Conservation (phyloP, 2,329 filamentous ascomycete genomes). For the Fusarium acutatum region DNA sequence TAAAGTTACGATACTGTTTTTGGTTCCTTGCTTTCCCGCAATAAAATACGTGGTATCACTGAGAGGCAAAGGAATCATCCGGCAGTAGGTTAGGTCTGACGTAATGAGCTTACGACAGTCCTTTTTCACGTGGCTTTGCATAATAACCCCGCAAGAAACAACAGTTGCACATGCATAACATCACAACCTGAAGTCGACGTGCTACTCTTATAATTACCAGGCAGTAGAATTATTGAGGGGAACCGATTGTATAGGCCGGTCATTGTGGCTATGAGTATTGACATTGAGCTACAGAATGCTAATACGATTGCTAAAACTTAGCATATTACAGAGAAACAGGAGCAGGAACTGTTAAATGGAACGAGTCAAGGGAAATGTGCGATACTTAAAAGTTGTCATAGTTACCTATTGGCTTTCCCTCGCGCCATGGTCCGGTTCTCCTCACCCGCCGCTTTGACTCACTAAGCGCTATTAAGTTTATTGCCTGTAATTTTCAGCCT, state of each 20-base stretch:
- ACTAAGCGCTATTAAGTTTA: rapidly evolving
- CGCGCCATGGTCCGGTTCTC: rapidly evolving
- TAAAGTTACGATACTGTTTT: too few species aligned
- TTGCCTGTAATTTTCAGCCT: rapidly evolving
- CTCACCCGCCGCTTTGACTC: too few species aligned
- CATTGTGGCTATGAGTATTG: rapidly evolving
- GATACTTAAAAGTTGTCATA: rapidly evolving
- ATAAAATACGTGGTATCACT: background rate
- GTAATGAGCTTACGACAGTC: background rate
- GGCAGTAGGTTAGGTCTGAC: background rate
- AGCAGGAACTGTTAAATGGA: background rate
- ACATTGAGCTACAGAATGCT: background rate
- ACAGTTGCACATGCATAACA: rapidly evolving
- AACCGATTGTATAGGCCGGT: background rate
- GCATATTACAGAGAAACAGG: too few species aligned
- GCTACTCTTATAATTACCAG: background rate
- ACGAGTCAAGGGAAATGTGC: rapidly evolving
- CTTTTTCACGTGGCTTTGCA: background rate
- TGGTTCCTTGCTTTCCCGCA: background rate
- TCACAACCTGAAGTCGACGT: rapidly evolving
- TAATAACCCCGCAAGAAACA: background rate
- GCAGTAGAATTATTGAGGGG: rapidly evolving
- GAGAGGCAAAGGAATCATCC: rapidly evolving
- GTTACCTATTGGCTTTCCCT: rapidly evolving
- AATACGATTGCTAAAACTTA: background rate